Evolutionary conservation across 805 yeast genomes (phyloP).

Genomic region (Saccharomycopsis sp.): DNA sequence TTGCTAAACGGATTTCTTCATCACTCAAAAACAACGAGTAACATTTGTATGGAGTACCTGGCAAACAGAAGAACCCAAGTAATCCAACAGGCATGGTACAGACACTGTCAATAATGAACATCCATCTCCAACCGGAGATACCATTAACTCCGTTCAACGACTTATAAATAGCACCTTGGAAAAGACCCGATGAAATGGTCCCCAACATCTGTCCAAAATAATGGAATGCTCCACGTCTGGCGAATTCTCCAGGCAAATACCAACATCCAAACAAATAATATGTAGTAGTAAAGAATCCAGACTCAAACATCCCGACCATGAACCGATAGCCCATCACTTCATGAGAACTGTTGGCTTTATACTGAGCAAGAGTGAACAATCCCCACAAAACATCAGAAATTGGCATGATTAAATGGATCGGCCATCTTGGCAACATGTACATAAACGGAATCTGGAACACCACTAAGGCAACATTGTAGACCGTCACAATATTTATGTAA

Average conservation of each 20-base stretch:
- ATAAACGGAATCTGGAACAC: slow-evolving; percentile 59
- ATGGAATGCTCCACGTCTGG: slow-evolving; percentile 56
- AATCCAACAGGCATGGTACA: slow-evolving; percentile 53
- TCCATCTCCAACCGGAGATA: slow-evolving; percentile 66
- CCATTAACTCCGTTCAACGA: slow-evolving; percentile 46
- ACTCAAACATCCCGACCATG: slow-evolving; percentile 63
- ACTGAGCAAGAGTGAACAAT: slow-evolving; percentile 52
- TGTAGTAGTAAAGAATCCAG: slow-evolving; percentile 58
- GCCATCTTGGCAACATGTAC: slow-evolving; percentile 48
- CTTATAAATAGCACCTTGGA: slow-evolving; percentile 49
- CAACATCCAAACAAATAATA: slow-evolving; percentile 55
- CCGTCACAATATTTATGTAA: slow-evolving; percentile 49
- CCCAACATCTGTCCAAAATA: slow-evolving; percentile 61
- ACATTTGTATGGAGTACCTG: slow-evolving; percentile 61
- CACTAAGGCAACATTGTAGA: slow-evolving; percentile 53
- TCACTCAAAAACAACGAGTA: slow-evolving; percentile 47
- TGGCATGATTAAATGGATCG: slow-evolving; percentile 48
- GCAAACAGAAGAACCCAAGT: slow-evolving; percentile 35
- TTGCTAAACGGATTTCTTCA: slow-evolving; percentile 49
- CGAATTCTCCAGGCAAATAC: slow-evolving; percentile 50
- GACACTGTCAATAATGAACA: slow-evolving; percentile 58
- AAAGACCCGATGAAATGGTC: slow-evolving; percentile 51
- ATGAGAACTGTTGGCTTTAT: slow-evolving; percentile 40
- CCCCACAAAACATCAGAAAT: slow-evolving; percentile 62
- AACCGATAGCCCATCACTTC: slow-evolving; percentile 59